Percentiles rank a stretch among this genome's conserved stretches.
phyloP scores from a whole-genome alignment of 345 rosid genomes.

The Clarkia xantiana region DNA sequence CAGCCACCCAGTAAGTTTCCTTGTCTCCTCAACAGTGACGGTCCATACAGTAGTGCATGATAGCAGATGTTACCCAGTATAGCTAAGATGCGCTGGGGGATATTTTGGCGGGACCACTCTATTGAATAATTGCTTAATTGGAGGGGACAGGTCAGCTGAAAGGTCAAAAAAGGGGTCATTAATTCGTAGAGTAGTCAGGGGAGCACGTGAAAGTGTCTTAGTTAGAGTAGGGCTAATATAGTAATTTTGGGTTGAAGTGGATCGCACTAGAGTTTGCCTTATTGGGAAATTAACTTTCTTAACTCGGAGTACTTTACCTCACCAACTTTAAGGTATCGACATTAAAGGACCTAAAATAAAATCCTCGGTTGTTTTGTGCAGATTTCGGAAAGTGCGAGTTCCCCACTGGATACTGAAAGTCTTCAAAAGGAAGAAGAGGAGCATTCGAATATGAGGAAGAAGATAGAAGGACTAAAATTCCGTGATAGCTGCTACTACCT shows the following conservation, averaged over 20 bases:
- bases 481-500: no score
- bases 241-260: neutral
- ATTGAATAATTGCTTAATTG: no score
- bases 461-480: no score
- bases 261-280: neutral
- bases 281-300: neutral
- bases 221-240: neutral
- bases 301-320: neutral
- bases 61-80: neutral
- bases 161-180: neutral
- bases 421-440: neutral
- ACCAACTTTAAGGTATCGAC: neutral
- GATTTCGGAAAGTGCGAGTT: conserved; percentile 50
- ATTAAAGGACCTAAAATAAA: neutral
- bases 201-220: neutral
- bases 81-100: neutral
- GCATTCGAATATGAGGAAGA: neutral
- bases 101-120: neutral
- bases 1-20: conserved; percentile 63
- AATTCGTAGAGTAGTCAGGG: neutral
- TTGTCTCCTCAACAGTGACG: neutral
- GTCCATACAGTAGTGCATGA: neutral
- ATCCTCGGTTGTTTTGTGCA: conserved; percentile 11
- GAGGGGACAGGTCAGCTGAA: neutral
- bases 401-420: conserved; percentile 41